These are phyloP conservation scores for Ogataea naganishii DNA, from an alignment of 805 yeast species.

Conservation along the genomic window DNA sequence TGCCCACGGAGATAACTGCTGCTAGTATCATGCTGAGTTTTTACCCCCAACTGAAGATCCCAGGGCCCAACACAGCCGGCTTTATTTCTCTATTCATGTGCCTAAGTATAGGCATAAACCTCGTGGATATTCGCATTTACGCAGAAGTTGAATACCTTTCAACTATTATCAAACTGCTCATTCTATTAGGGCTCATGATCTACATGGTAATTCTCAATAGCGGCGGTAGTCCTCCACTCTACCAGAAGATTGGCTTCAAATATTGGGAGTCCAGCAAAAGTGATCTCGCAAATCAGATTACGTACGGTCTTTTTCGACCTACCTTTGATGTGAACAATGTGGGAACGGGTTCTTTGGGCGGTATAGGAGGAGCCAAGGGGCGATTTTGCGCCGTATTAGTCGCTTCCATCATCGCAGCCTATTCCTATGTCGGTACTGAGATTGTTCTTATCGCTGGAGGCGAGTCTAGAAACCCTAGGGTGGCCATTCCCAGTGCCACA, in stretches of 20 bases:
- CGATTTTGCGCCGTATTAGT: constrained; percentile 51
- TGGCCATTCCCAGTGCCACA: constrained; percentile 69
- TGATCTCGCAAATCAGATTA: constrained; percentile 33
- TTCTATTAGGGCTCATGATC: constrained; percentile 46
- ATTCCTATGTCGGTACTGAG: constrained; percentile 77
- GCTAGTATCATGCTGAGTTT: constrained; percentile 69
- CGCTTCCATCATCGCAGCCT: constrained; percentile 57
- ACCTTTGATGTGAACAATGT: constrained; percentile 57
- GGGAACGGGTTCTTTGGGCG: constrained; percentile 44
- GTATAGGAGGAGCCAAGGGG: constrained; percentile 56
- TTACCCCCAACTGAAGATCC: constrained; percentile 46
- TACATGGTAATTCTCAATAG: constrained; percentile 57
- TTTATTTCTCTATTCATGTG: constrained; percentile 56
- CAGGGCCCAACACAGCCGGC: constrained; percentile 49
- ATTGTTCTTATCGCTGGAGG: constrained; percentile 79
- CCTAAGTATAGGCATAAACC: constrained; percentile 38
- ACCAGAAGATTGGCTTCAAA: constrained; percentile 48
- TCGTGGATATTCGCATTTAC: constrained; percentile 61
- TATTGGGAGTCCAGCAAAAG: constrained; percentile 58
- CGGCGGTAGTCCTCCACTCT: constrained; percentile 42
- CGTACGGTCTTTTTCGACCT: constrained; percentile 70
- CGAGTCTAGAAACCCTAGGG: constrained; percentile 76
- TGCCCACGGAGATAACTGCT: constrained; percentile 77
- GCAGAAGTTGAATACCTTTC: constrained; percentile 68
- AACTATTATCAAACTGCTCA: constrained; percentile 46